Evolutionary conservation across 805 yeast genomes (phyloP), one percentile per base, ranked within the genome.

Genomic region (Kluyveromyces dobzhanskii): DNA sequence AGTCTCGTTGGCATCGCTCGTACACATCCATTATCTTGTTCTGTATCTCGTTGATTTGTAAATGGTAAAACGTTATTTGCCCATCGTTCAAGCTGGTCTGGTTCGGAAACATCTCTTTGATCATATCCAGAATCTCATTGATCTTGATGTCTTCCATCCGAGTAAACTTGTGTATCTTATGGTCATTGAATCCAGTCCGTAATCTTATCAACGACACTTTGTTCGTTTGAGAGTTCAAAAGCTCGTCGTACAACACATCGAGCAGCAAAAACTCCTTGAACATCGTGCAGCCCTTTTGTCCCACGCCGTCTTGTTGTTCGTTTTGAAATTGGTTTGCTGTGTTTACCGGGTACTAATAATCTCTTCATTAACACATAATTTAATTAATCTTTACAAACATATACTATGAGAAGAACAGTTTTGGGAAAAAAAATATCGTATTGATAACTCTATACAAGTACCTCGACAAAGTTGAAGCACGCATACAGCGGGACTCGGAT

Each of bases 31-130:
- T 40, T 8, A 54, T 42, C 33, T 35, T 40, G 30, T 48, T 48
- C 14, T 42, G 44, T 36, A 50, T 34, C 33, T 50, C 54, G 4
- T 37, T 38, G 24, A 58, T 39, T 30, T 53, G 53, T 30, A 58
- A 38, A 38, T 56, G 52, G 38, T 57, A 59, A 45, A 58, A 56
- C 27, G 54, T 56, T 29, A 58, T 38, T 37, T 58, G 63, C 2
- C 63, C 63, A 44, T 58, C 62, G 7, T 51, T 46, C 24, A 58
- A 40, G 10, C 57, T 50, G n/a, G 56, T 54, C 27, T 54, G 57
- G 30, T 47, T 49, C 2, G 61, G 61, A 33, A 59, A 57, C 19
- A 54, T 36, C 12, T 45, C 42, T 31, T 54, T 48, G n/a, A 59
- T 53, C 9, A 54, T 49, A 13, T 43, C 45, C 19, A 59, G 43